Base-by-base conservation (phyloP, 2,329 filamentous ascomycete genomes). In the Byssoonygena ceratinophila region DNA sequence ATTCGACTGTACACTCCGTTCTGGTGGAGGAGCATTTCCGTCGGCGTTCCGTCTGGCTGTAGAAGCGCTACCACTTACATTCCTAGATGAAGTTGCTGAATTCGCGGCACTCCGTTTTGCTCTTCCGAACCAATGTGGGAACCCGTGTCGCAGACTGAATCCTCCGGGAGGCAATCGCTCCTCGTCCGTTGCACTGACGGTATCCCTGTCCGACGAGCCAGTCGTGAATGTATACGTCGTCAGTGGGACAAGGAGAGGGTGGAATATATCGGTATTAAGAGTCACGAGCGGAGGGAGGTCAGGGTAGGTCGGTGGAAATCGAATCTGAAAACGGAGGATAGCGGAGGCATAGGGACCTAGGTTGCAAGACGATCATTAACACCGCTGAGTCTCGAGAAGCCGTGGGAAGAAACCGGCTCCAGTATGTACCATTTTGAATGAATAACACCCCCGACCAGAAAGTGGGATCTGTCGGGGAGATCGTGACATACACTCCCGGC, bases 191-290 rank as follows among this genome's bases (percentile, higher is more conserved):
- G 88, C 87, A 65, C 86, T 91, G 56, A 90, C 84, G 0, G 87
- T 87, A 45, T 86, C 87, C 52, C 79, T 78, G 56, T 82, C 83
- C 56, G 85, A 80, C 32, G 85, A 81, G 53, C 85, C 83, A 56
- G 87, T 89, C 39, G 87, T 85, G 72, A 94, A 94, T 64, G 87
- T 92, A 70, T 95, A 94, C 2, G 88, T 95, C n/a, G 89, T 95
- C 56, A 94, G 76, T 34, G 92, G 90, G 6, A 90, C 89, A 59
- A 97, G 83, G 39, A 98, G 76, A 16, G 91, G 91, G 66, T 98
- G 91, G 68, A 97, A 98, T 59, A 97, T 84, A 66, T 97, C 91
- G 60, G 87, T 94, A 43, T 82, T 80, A 68, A 98, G 95, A 51
- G 84, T 91, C 59, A 98, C 81, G 16, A 90, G 75, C 8, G 92